Percentiles rank a stretch among this genome's conserved stretches.
These are phyloP conservation scores for Eucalyptus fibrosa DNA, from an alignment of 345 rosid species.

Conservation along the genomic window DNA sequence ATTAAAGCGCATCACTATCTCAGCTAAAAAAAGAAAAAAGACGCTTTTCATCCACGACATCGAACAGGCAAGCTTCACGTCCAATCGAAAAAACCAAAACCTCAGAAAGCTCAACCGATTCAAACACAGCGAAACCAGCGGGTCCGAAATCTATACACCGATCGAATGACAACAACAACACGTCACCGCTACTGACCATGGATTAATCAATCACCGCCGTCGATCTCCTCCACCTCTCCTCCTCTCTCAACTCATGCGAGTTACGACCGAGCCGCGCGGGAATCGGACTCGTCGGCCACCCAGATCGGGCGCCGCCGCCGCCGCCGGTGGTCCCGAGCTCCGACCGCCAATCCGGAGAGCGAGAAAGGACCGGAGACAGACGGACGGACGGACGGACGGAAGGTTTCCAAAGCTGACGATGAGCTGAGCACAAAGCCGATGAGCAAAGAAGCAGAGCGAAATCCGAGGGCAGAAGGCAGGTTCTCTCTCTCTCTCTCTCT, in stretches of 20 bases:
- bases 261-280: neutral
- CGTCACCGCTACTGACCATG: slow-evolving; percentile 19
- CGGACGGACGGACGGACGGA: neutral
- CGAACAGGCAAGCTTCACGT: neutral
- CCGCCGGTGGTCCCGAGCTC: neutral
- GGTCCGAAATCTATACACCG: neutral
- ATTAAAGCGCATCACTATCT: neutral
- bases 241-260: slow-evolving; percentile 14
- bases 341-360: neutral
- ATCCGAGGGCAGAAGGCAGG: neutral
- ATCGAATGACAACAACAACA: neutral
- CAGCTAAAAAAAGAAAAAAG: neutral
- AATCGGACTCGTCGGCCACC: neutral
- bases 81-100: neutral
- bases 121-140: neutral
- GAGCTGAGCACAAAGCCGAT: neutral
- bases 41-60: neutral
- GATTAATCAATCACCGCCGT: neutral
- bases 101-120: neutral
- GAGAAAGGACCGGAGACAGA: neutral
- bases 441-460: neutral
- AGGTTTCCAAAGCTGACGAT: neutral
- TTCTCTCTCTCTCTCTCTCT: neutral
- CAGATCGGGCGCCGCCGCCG: slow-evolving; percentile 8
- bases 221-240: neutral